These are phyloP conservation scores for Leccinum ochraceum DNA, from an alignment of 768 basidiomycete species.

Conservation along the genomic window DNA sequence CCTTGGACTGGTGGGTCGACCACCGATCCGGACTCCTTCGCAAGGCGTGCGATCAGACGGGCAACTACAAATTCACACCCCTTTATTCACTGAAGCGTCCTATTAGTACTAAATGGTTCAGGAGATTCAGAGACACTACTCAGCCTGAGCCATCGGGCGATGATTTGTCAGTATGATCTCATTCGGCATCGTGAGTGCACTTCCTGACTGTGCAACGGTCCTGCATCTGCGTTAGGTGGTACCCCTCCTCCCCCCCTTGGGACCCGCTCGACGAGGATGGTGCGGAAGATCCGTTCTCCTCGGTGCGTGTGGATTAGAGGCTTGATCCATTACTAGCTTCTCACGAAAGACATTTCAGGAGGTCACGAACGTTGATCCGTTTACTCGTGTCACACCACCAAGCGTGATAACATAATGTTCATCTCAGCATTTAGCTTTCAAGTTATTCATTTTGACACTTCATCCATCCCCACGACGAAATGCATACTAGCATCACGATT, in stretches of 20 bases:
- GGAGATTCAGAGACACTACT: slow-evolving; percentile 18
- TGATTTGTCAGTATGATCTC: slow-evolving; percentile 17
- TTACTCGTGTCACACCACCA: background rate
- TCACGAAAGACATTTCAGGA: slow-evolving; percentile 9
- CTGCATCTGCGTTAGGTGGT: slow-evolving; percentile 19
- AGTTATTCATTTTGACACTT: background rate
- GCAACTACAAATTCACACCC: slow-evolving; percentile 20
- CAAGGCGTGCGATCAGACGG: slow-evolving; percentile 18
- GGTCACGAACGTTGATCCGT: slow-evolving; percentile 12
- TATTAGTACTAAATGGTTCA: background rate
- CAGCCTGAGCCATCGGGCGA: slow-evolving; percentile 16
- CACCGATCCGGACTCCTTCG: slow-evolving; percentile 20
- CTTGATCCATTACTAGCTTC: background rate
- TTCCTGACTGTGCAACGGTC: background rate
- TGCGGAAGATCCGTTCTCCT: slow-evolving; percentile 20
- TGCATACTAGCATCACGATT: background rate
- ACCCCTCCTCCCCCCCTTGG: slow-evolving; percentile 22
- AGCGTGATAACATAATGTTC: background rate
- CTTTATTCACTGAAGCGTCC: slow-evolving; percentile 19
- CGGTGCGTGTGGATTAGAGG: slow-evolving; percentile 10
- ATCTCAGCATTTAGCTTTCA: background rate
- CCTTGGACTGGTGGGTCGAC: slow-evolving; percentile 23
- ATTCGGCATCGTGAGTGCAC: background rate
- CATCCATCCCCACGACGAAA: background rate
- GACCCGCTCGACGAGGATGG: slow-evolving; percentile 30